Conservation (phyloP, 2,329 filamentous ascomycete species). For the Chrysosporium keratinophilum region DNA sequence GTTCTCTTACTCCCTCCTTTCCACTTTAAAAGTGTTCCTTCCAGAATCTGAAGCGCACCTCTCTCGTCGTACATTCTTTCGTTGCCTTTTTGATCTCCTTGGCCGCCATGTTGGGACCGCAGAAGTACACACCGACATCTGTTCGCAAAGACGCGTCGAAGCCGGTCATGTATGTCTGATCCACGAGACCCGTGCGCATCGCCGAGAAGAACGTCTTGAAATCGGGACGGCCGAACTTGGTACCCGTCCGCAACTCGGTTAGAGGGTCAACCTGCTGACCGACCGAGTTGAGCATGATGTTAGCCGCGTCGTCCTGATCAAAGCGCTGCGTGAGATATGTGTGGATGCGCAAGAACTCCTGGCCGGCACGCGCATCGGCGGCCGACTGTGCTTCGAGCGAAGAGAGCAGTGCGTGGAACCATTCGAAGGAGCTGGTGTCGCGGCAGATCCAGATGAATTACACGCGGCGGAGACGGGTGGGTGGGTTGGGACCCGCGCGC, state of each 20-base stretch:
- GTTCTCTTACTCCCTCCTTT: background rate
- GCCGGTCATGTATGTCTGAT: constrained; percentile 75
- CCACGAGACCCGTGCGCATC: constrained; percentile 79
- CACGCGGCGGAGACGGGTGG: constrained; percentile 77
- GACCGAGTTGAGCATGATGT: constrained; percentile 93
- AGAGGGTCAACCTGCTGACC: constrained; percentile 79
- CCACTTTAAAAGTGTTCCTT: constrained; percentile 63
- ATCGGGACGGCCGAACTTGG: constrained; percentile 90
- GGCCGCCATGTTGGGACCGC: constrained; percentile 71
- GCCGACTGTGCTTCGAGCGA: constrained; percentile 81
- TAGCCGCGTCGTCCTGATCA: constrained; percentile 84
- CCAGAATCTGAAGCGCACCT: constrained; percentile 95
- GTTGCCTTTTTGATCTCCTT: constrained; percentile 77
- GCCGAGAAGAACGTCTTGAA: constrained; percentile 68
- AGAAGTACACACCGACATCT: constrained; percentile 95
- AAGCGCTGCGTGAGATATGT: constrained; percentile 93
- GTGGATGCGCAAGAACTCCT: constrained; percentile 91
- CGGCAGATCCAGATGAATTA: constrained; percentile 99
- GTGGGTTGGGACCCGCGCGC: constrained; percentile 79
- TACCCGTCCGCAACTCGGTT: constrained; percentile 79
- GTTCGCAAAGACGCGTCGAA: constrained; percentile 66
- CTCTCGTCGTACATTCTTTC: constrained; percentile 58
- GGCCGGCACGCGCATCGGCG: constrained; percentile 46
- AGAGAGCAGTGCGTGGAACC: constrained; percentile 91
- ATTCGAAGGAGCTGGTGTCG: constrained; percentile 91